Base-by-base conservation (phyloP, 257 asterid genomes). In the Cynanchum wilfordii region DNA sequence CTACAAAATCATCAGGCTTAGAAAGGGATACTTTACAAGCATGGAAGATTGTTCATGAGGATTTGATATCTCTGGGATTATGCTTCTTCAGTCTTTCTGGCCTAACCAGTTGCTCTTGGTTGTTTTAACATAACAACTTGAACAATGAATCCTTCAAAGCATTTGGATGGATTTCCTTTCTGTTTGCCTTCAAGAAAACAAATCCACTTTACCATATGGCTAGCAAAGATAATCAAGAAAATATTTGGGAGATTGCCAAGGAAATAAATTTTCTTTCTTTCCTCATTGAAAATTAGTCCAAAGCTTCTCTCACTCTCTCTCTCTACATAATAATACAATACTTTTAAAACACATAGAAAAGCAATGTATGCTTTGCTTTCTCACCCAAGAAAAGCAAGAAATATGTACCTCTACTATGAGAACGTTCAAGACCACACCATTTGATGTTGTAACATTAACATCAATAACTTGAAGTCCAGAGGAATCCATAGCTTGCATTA, bases 391-490 rank as follows among this genome's bases (percentile, higher is more conserved):
- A 49, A 60, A 29, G 22, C 24, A 64, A 29, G 72, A 49, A 63
- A 40, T 22, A 13, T n/a, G 52, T 79, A 92, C 98, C 96, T 89
- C 84, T 51, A 82, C 94, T 73, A 38, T 84, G 74, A 89, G 75
- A 79, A 81, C 63, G 82, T 82, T 83, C 79, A 82, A 64, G 22
- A 83, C 87, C 11, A 76, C 75, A 74, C 86, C 89, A 76, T 89
- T 79, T 50, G 76, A 64, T 2, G 91, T 83, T 40, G 93, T 87
- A 73, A 84, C 84, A 74, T 86, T 91, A 40, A 75, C 94, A 84
- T 93, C 94, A 2, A 62, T 76, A 58, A 89, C 91, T 42, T 85
- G 68, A 47, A 93, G 87, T 76, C 91, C 93, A 15, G 82, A 78
- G 52, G 80, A 76, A 66, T 87, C 80, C 78, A 87, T 49, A 60